Conservation (phyloP, 768 basidiomycete species). For the Serendipita sp. region DNA sequence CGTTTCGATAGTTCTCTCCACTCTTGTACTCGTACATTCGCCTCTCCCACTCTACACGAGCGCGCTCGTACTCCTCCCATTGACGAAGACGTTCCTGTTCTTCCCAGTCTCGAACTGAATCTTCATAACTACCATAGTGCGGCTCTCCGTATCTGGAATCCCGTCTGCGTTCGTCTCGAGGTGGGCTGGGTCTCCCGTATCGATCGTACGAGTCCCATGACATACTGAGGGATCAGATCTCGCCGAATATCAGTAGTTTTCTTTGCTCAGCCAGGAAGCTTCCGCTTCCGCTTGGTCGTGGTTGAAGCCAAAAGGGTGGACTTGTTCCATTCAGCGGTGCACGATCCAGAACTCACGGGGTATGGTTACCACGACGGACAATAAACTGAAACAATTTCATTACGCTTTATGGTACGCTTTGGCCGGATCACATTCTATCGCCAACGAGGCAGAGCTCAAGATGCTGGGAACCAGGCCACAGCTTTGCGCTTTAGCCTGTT, state of each 20-base stretch:
- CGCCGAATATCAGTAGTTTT: too few relatives aligned
- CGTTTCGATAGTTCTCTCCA: not conserved
- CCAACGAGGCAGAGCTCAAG: too few relatives aligned
- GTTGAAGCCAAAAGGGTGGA: too few relatives aligned
- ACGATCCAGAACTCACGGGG: too few relatives aligned
- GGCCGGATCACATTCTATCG: too few relatives aligned
- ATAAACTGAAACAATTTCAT: too few relatives aligned
- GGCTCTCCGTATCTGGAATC: conserved; percentile 2
- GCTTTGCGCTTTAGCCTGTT: not conserved
- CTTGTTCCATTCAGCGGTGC: too few relatives aligned
- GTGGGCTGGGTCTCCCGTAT: not conserved
- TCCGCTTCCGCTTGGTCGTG: too few relatives aligned
- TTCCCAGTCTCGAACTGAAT: conserved; percentile 1
- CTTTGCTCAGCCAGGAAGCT: too few relatives aligned
- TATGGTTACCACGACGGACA: too few relatives aligned
- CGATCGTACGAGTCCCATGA: not conserved
- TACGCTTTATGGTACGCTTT: too few relatives aligned
- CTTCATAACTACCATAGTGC: not conserved
- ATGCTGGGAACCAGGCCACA: not conserved
- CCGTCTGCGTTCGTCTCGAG: not conserved
- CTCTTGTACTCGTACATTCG: conserved; percentile 2
- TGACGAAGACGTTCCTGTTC: conserved; percentile 5
- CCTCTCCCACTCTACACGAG: not conserved
- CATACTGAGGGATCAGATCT: not conserved
- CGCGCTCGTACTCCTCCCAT: conserved; percentile 4